Percentiles rank a stretch among this genome's conserved stretches.
phyloP scores from a whole-genome alignment of 805 yeast genomes.

The Lipomyces yamadae region DNA sequence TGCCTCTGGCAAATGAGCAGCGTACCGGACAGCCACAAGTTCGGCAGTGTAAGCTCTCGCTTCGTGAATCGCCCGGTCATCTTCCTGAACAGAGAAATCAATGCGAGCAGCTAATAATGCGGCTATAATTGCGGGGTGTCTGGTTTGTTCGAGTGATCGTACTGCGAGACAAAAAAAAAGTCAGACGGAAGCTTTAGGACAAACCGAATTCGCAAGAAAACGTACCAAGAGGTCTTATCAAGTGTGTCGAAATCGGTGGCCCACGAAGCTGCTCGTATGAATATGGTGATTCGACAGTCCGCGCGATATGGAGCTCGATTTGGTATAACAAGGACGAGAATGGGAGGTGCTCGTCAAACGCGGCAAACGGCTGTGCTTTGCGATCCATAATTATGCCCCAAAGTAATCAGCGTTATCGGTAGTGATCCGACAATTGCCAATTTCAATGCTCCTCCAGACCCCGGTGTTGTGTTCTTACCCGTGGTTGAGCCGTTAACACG shows the following conservation, averaged over 20 bases:
- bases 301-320: conserved; percentile 39
- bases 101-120: conserved; percentile 43
- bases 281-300: conserved; percentile 42
- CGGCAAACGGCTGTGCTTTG: conserved; percentile 39
- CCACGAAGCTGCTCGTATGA: conserved; percentile 42
- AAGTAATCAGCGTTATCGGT: not conserved
- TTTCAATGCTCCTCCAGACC: not conserved
- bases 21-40: conserved; percentile 41
- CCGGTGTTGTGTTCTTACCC: not conserved
- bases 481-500: not conserved
- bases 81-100: conserved; percentile 40
- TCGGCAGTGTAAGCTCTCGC: conserved; percentile 45
- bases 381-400: conserved; percentile 23
- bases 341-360: conserved; percentile 36
- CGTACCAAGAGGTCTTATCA: conserved; percentile 41
- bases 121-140: conserved; percentile 43
- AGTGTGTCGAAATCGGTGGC: conserved; percentile 38
- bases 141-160: conserved; percentile 36
- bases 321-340: conserved; percentile 40
- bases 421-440: not conserved
- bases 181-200: not conserved
- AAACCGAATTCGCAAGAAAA: conserved; percentile 1
- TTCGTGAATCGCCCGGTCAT: conserved; percentile 40
- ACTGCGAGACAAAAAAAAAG: conserved; percentile 12
- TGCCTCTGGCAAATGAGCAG: conserved; percentile 39